Conservation (phyloP, 2,329 filamentous ascomycete genomes). For the Claviceps capensis region DNA sequence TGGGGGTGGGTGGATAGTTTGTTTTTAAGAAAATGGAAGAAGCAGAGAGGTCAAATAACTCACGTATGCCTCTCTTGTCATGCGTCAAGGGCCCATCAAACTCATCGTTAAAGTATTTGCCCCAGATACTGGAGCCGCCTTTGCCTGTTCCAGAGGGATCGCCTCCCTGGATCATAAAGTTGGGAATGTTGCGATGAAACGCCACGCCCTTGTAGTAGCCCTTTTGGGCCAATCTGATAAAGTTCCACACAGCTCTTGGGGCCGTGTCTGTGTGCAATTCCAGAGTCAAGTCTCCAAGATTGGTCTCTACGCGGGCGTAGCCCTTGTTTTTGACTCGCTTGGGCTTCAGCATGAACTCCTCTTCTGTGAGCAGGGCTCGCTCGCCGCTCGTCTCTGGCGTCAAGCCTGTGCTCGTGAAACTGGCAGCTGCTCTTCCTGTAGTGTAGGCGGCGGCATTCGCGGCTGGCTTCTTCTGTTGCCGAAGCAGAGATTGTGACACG, state of each 20-base stretch:
- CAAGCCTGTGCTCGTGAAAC: constrained; percentile 87
- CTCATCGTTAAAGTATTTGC: constrained; percentile 87
- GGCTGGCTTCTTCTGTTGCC: constrained; percentile 46
- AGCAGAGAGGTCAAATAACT: constrained; percentile 4
- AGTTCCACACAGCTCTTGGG: constrained; percentile 94
- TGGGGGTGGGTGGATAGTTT: too few species aligned
- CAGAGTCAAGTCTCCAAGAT: constrained; percentile 69
- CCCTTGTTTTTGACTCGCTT: constrained; percentile 80
- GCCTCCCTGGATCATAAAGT: constrained; percentile 96
- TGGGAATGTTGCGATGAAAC: constrained; percentile 89
- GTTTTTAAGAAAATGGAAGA: neutral
- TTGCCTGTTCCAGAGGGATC: constrained; percentile 86
- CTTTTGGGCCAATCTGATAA: constrained; percentile 72
- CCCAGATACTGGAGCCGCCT: constrained; percentile 86
- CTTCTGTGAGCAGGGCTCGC: constrained; percentile 73
- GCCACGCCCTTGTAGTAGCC: constrained; percentile 76
- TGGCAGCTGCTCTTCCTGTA: constrained; percentile 79
- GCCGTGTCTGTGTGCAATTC: constrained; percentile 86
- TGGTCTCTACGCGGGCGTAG: constrained; percentile 82
- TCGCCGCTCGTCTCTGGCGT: constrained; percentile 85
- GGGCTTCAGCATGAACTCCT: constrained; percentile 93
- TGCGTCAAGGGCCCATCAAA: constrained; percentile 84
- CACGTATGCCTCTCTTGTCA: constrained; percentile 54
- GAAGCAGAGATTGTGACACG: constrained; percentile 25
- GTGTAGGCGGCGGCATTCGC: constrained; percentile 87